Evolutionary conservation across 73 alveolate genomes (phyloP).

Genomic region (Breviolum minutum): DNA sequence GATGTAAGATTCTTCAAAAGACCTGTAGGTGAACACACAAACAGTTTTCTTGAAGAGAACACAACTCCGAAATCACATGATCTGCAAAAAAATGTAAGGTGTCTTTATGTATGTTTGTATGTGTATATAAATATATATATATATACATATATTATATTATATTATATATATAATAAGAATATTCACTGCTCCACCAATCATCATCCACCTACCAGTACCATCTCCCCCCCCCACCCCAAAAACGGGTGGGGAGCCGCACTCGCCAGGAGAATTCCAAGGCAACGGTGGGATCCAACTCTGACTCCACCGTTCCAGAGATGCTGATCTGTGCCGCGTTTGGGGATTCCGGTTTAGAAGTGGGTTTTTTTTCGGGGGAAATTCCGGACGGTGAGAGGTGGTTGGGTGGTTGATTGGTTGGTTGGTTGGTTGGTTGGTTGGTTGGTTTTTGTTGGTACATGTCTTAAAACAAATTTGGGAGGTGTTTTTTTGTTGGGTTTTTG

Average conservation of each 20-base stretch:
- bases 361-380: not conserved
- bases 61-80: too few relatives aligned
- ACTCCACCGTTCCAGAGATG: constrained; percentile 79
- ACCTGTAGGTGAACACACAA: too few relatives aligned
- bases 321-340: constrained; percentile 51
- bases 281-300: constrained; percentile 70
- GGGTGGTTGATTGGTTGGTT: not conserved
- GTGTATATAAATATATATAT: too few relatives aligned
- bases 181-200: not conserved
- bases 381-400: too few relatives aligned
- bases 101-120: too few relatives aligned
- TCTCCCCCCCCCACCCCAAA: too few relatives aligned
- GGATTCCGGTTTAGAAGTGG: not conserved
- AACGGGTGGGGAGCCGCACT: not conserved
- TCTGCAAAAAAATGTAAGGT: too few relatives aligned
- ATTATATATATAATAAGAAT: too few relatives aligned
- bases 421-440: not conserved
- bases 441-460: not conserved
- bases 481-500: not conserved
- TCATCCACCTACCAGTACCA: too few relatives aligned
- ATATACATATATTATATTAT: too few relatives aligned
- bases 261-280: constrained; percentile 75
- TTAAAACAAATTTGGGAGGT: not conserved
- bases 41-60: too few relatives aligned
- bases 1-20: too few relatives aligned